Base-by-base conservation (phyloP, 108 stramenopile species). In the Discostella stelligeroides region DNA sequence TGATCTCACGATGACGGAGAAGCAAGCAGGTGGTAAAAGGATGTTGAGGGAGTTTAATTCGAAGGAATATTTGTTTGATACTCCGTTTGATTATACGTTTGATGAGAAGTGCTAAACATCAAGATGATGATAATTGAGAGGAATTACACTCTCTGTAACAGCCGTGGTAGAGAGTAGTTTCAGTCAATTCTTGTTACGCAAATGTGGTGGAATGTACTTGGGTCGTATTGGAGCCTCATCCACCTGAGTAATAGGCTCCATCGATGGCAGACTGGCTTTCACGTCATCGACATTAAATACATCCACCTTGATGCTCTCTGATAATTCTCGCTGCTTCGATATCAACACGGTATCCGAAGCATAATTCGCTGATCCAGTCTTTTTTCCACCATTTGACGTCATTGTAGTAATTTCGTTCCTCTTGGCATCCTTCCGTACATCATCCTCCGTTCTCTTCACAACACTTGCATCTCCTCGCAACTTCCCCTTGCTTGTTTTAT, bases 121-220 rank as follows among this genome's bases (percentile, higher is more conserved):
- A n/a, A n/a, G n/a, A n/a, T n/a, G n/a, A n/a, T n/a, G n/a, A n/a
- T n/a, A n/a, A n/a, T n/a, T n/a, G n/a, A n/a, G n/a, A n/a, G n/a
- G n/a, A n/a, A n/a, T n/a, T n/a, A n/a, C n/a, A n/a, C n/a, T n/a
- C n/a, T n/a, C n/a, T n/a, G n/a, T n/a, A n/a, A n/a, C n/a, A n/a
- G n/a, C n/a, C n/a, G n/a, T n/a, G n/a, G n/a, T n/a, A n/a, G n/a
- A n/a, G n/a, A n/a, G n/a, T n/a, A n/a, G n/a, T n/a, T n/a, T n/a
- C 4, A 47, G 18, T 73, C 45, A 63, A 38, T 81, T 45, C 24
- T 58, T 70, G 34, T 82, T 82, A 63, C 92, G 81, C 14, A 93
- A 68, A 53, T 93, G 92, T 43, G 92, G 92, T n/a, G 92, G 92
- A 41, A 90, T 84, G 42, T 93, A 93, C 60, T 88, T 91, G 14